Percentiles rank a stretch among this genome's conserved stretches.
These are phyloP conservation scores for Globisporangium paddicum DNA, from an alignment of 352 stramenopile species.

Conservation along the genomic window DNA sequence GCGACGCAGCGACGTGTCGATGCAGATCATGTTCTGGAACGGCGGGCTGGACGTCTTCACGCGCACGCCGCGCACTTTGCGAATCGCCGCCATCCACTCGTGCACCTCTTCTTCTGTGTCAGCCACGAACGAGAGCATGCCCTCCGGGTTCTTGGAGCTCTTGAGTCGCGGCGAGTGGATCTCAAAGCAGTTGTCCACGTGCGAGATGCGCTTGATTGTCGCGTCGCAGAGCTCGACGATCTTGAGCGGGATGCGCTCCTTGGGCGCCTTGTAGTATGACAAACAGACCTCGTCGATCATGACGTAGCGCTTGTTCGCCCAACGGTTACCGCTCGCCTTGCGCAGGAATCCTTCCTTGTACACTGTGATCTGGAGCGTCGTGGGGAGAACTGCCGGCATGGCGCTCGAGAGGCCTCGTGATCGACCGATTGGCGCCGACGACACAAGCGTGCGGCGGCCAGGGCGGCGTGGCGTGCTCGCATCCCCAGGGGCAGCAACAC, in stretches of 20 bases:
- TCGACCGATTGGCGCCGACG: constrained; percentile 36
- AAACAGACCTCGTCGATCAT: constrained; percentile 82
- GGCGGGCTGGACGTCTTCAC: constrained; percentile 61
- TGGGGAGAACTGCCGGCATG: constrained; percentile 52
- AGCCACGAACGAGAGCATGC: constrained; percentile 79
- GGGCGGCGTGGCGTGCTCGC: constrained; percentile 27
- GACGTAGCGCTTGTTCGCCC: constrained; percentile 85
- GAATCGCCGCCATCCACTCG: constrained; percentile 85
- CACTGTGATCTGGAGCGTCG: constrained; percentile 68
- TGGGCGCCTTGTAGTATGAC: constrained; percentile 83
- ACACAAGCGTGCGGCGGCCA: constrained; percentile 61
- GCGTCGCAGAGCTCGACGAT: constrained; percentile 82
- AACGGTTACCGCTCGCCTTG: constrained; percentile 77
- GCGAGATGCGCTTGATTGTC: constrained; percentile 75
- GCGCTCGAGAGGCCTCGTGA: constrained; percentile 41
- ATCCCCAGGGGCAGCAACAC: constrained; percentile 34
- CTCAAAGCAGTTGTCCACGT: constrained; percentile 85
- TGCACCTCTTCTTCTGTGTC: constrained; percentile 82
- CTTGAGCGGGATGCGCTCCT: constrained; percentile 81
- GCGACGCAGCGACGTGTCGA: constrained; percentile 72
- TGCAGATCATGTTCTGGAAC: constrained; percentile 89
- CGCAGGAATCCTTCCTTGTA: constrained; percentile 82
- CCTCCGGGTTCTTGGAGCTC: constrained; percentile 77
- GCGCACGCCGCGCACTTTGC: constrained; percentile 79
- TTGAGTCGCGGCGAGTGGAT: constrained; percentile 81